Conservation (phyloP, 495 filamentous ascomycete genomes). For the Tuber brumale region DNA sequence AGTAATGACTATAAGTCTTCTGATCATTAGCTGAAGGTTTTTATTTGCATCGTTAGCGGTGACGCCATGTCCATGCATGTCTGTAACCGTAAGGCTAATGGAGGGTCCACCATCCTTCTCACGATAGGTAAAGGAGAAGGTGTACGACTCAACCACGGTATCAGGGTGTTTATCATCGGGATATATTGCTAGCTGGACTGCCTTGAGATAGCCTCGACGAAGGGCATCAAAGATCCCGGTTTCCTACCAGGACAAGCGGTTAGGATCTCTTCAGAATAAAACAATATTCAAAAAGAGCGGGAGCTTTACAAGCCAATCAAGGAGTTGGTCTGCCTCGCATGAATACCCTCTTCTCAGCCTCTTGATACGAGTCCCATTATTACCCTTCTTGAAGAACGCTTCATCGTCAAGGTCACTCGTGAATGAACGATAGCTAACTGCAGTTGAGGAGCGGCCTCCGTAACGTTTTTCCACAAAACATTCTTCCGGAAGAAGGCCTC, state of each 20-base stretch:
- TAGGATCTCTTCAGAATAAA: constrained; percentile 6
- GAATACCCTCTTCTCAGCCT: constrained; percentile 39
- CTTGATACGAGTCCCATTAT: constrained; percentile 36
- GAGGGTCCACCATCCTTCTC: constrained; percentile 26
- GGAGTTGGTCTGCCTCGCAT: constrained; percentile 37
- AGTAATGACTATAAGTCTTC: constrained; percentile 38
- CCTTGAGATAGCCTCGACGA: constrained; percentile 39
- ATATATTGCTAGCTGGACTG: constrained; percentile 38
- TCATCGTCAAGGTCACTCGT: constrained; percentile 28
- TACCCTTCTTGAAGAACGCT: constrained; percentile 16
- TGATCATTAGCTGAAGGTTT: constrained; percentile 39
- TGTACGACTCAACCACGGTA: constrained; percentile 39
- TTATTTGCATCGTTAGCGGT: constrained; percentile 36
- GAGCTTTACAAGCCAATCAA: constrained; percentile 38
- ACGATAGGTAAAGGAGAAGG: constrained; percentile 40
- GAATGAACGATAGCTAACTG: constrained; percentile 28
- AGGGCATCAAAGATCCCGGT: constrained; percentile 38
- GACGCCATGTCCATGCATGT: constrained; percentile 31
- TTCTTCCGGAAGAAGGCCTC: constrained; percentile 42
- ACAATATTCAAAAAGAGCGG: not conserved
- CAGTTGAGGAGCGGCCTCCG: constrained; percentile 20
- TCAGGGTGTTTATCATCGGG: constrained; percentile 38
- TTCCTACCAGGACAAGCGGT: constrained; percentile 17
- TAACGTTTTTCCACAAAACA: constrained; percentile 41
- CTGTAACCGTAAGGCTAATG: constrained; percentile 31